Conservation (phyloP, 2,329 filamentous ascomycete species). For the Hawksworthiomyces lignivorus region DNA sequence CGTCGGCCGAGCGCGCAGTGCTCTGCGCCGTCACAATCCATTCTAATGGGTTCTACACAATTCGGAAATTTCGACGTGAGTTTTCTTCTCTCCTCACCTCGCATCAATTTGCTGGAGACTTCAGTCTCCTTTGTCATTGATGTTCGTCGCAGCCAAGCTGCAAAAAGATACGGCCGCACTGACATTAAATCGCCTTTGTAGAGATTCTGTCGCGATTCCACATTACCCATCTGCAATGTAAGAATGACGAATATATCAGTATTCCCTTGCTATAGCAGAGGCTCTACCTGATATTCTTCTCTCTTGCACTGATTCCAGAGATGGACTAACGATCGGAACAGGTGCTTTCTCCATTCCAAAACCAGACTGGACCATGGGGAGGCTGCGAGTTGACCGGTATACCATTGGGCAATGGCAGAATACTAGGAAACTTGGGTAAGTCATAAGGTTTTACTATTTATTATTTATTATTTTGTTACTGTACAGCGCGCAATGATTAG, state of each 20-base stretch:
- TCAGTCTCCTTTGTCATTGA: not conserved
- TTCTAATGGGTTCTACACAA: slow-evolving; percentile 50
- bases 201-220: slow-evolving; percentile 79
- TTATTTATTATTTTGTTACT: no score
- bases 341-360: slow-evolving; percentile 56
- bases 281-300: slow-evolving; percentile 18
- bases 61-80: slow-evolving; percentile 55
- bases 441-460: not conserved
- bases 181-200: no score
- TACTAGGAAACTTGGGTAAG: slow-evolving; percentile 77
- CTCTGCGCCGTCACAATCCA: slow-evolving; percentile 10
- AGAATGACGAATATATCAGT: no score
- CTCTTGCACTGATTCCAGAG: not conserved
- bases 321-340: slow-evolving; percentile 23
- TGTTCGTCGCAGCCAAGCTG: no score
- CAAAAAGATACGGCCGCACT: no score
- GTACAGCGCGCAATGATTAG: no score
- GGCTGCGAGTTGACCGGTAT: slow-evolving; percentile 76
- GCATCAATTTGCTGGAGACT: slow-evolving; percentile 3
- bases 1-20: not conserved
- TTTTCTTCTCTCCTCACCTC: slow-evolving; percentile 8
- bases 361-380: slow-evolving; percentile 52
- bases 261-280: no score
- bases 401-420: slow-evolving; percentile 51
- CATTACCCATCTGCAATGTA: slow-evolving; percentile 79